A percentile compares a stretch with the other conserved stretches of the same genome.
phyloP scores from a whole-genome alignment of 768 basidiomycete species.

The Galerina sulciceps region DNA sequence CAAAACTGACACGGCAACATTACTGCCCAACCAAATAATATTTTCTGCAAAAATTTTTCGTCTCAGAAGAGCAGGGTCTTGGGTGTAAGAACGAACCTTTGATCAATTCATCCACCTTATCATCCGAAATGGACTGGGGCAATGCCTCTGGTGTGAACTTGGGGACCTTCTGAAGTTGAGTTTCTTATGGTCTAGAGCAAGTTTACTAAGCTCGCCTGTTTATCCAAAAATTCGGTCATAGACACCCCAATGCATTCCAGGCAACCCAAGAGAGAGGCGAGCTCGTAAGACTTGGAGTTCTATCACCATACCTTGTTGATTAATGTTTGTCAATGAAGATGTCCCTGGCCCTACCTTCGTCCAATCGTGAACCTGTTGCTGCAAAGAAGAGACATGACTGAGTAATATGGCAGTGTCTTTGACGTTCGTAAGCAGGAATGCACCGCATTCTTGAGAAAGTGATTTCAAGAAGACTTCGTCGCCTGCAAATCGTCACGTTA shows the following conservation, averaged over 20 bases:
- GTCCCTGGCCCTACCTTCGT: conserved; percentile 9
- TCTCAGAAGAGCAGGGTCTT: background rate
- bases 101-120: conserved; percentile 23
- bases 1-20: conserved; percentile 27
- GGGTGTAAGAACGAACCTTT: conserved; percentile 15
- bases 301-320: background rate
- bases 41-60: conserved; percentile 19
- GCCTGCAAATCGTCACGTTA: conserved; percentile 11
- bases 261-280: background rate
- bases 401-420: background rate
- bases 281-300: conserved; percentile 13
- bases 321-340: background rate
- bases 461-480: conserved; percentile 29
- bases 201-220: conserved; percentile 14
- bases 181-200: too few species aligned
- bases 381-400: conserved; percentile 12
- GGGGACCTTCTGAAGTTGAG: conserved; percentile 14
- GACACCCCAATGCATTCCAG: conserved; percentile 15
- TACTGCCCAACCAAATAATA: conserved; percentile 28
- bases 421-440: background rate
- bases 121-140: conserved; percentile 16
- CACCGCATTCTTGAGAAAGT: conserved; percentile 4
- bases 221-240: conserved; percentile 14
- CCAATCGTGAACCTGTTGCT: conserved; percentile 8
- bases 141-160: conserved; percentile 19